These are phyloP conservation scores for Talinum fruticosum DNA, from an alignment of 148 eudicot genomes.

Conservation along the genomic window DNA sequence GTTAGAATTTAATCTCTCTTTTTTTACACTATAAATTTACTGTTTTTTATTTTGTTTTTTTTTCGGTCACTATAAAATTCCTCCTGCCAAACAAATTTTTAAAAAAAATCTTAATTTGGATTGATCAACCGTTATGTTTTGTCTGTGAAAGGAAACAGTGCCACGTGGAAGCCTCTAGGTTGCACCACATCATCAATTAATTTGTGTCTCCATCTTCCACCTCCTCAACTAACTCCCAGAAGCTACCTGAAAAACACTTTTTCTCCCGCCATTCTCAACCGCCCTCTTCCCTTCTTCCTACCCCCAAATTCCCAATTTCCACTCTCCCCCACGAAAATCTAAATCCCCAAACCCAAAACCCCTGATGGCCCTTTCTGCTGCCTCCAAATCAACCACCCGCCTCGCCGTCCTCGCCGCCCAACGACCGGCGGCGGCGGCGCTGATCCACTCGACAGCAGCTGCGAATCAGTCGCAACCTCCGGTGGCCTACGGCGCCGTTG, in stretches of 20 bases:
- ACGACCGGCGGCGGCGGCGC: background rate
- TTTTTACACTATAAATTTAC: too few relatives aligned
- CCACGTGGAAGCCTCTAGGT: background rate
- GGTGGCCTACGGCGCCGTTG: background rate
- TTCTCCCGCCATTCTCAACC: background rate
- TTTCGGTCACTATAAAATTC: too few relatives aligned
- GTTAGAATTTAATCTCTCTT: too few relatives aligned
- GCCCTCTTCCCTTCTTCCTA: too few relatives aligned
- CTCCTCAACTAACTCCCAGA: background rate
- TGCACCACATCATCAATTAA: background rate
- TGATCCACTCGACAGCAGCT: background rate
- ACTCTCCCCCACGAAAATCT: background rate
- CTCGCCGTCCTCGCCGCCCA: conserved; percentile 9
- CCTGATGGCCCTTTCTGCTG: background rate
- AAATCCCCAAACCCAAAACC: background rate
- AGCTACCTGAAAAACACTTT: background rate
- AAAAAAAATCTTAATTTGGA: background rate
- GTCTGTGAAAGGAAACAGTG: background rate
- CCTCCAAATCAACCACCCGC: background rate
- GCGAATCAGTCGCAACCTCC: background rate
- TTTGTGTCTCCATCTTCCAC: background rate
- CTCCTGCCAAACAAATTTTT: too few relatives aligned
- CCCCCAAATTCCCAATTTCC: background rate
- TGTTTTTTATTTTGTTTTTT: too few relatives aligned
- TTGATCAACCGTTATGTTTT: background rate